Evolutionary conservation across 1,284 basidiomycete species (phyloP).

Genomic region (Xanthoconium separans): DNA sequence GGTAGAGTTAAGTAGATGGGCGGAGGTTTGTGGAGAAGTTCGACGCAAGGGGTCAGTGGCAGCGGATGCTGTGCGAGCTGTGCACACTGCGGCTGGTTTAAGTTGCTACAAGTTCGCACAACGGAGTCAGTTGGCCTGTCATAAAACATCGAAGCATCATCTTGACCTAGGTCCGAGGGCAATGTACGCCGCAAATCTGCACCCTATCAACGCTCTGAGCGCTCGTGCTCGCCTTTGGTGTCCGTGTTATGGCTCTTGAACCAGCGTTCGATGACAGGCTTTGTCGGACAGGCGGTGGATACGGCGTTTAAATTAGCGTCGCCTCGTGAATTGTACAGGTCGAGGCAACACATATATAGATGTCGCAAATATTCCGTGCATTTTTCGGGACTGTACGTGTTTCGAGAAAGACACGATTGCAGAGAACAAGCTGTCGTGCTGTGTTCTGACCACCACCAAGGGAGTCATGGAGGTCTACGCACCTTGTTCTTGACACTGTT

Average conservation of each 20-base stretch:
- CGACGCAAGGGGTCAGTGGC: not conserved
- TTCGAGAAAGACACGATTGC: conserved; percentile 59
- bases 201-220: not conserved
- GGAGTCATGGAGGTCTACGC: not conserved
- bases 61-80: conserved; percentile 8
- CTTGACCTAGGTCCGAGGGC: not conserved
- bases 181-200: not conserved
- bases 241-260: conserved; percentile 37
- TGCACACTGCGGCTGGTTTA: conserved; percentile 1
- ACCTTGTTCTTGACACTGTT: conserved; percentile 36
- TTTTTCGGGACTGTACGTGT: conserved; percentile 63
- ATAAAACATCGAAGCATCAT: not conserved
- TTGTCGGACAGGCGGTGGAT: conserved; percentile 64
- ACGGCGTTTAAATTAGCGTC: conserved; percentile 19
- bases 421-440: conserved; percentile 53
- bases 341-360: conserved; percentile 28
- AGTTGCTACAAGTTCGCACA: conserved; percentile 8
- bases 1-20: not conserved
- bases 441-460: not conserved
- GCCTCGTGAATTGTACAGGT: conserved; percentile 50
- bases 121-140: conserved; percentile 9
- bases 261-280: conserved; percentile 56
- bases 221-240: not conserved
- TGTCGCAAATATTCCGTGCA: conserved; percentile 52
- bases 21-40: not conserved